Evolutionary conservation across 2,329 filamentous ascomycete species (phyloP), one percentile per base, ranked within the genome.

Genomic region (Aspergillus fumigatus): DNA sequence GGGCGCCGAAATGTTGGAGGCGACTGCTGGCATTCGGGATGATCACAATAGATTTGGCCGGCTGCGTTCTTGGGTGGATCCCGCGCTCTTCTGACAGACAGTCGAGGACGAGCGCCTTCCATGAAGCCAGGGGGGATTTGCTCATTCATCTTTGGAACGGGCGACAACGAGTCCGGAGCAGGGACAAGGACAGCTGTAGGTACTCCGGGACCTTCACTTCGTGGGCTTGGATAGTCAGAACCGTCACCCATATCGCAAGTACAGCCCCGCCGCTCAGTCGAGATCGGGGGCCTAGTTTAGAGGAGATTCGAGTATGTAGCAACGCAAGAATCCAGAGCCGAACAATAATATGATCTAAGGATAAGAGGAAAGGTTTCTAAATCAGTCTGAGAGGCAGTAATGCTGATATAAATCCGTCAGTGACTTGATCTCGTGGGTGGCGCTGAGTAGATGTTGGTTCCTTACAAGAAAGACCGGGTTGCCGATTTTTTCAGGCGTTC

Each of bases 21-120:
- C 4, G 86, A 80, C 52, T 88, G 84, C 11, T 78, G 81, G 67
- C 92, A 97, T 55, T 88, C 86, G 0, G 81, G 75, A 63, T 85
- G 84, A 17, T 84, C 85, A 73, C 93, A 97, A 55, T 87, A 82
- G 66, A 87, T 94, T 68, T 90, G 87, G n/a, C 89, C 89, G 25
- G 89, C 82, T 1, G 78, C 70, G 63, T 91, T 91, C 73, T 79
- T 79, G 48, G 82, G 82, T 10, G 83, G 82, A 65, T 84, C 82
- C 58, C 75, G 72, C 48, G 71, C 69, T 60, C 74, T 69, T 67
- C 73, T 74, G 52, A 77, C 69, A 32, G 75, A 76, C 52, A 77
- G 64, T 62, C 72, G 74, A 53, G 72, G 73, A 57, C 74, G 71
- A 60, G 71, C 60, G 50, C 68, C 68, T 49, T 75, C 72, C 52